A percentile compares a stretch with the other conserved stretches of the same genome.
These are phyloP conservation scores for Talaromyces proteolyticus DNA, from an alignment of 495 filamentous ascomycete species.

Conservation along the genomic window DNA sequence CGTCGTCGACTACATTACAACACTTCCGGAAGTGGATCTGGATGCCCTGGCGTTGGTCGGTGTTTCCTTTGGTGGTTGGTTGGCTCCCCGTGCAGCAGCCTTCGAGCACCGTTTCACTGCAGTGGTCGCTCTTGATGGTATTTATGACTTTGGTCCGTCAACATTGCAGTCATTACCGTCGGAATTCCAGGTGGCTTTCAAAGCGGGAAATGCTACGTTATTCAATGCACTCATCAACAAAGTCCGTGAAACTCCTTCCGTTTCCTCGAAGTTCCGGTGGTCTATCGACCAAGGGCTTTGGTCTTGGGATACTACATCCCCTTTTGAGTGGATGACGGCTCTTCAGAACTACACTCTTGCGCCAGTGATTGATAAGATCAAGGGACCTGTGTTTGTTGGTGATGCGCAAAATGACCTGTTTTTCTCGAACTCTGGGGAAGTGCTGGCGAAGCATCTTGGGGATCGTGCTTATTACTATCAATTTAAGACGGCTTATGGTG, in stretches of 20 bases:
- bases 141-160: slow-evolving; percentile 4
- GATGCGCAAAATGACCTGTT: background rate
- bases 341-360: background rate
- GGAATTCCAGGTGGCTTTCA: background rate
- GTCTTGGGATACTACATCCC: background rate
- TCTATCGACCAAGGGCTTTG: background rate
- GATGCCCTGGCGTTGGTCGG: slow-evolving; percentile 24
- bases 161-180: background rate
- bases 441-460: background rate
- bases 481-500: background rate
- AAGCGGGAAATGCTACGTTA: background rate
- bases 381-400: background rate
- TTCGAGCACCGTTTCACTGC: slow-evolving; percentile 37
- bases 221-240: background rate
- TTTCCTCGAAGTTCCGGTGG: background rate
- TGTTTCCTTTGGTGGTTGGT: slow-evolving; percentile 32
- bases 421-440: background rate
- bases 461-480: background rate
- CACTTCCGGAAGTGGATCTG: slow-evolving; percentile 18
- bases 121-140: slow-evolving; percentile 30
- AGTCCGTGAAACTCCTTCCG: background rate
- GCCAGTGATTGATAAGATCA: background rate
- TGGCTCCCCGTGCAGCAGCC: slow-evolving; percentile 29
- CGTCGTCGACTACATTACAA: slow-evolving; percentile 31
- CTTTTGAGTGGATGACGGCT: background rate